Conservation (phyloP, 441 rosid species). For the Syzygium malaccense region DNA sequence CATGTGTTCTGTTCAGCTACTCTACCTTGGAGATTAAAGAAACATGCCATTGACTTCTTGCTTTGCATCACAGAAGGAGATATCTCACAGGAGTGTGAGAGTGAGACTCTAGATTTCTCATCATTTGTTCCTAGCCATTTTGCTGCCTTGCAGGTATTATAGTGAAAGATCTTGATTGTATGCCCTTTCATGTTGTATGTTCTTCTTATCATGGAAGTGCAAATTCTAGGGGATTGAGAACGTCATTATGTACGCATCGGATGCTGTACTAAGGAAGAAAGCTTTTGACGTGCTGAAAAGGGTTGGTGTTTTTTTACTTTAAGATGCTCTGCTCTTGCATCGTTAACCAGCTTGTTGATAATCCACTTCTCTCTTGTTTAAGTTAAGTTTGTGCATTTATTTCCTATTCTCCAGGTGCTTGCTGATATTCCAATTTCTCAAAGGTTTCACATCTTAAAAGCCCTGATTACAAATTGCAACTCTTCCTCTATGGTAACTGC, state of each 20-base stretch:
- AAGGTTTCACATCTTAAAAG: slow-evolving; percentile 50
- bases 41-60: slow-evolving; percentile 55
- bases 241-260: slow-evolving; percentile 55
- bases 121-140: slow-evolving; percentile 46
- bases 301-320: slow-evolving; percentile 25
- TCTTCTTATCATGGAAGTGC: slow-evolving; percentile 8
- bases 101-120: slow-evolving; percentile 39
- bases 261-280: slow-evolving; percentile 43
- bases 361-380: neutral
- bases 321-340: neutral
- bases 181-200: neutral
- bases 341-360: neutral
- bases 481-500: slow-evolving; percentile 81
- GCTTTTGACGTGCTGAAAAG: slow-evolving; percentile 69
- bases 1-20: slow-evolving; percentile 41
- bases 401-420: slow-evolving; percentile 35
- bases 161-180: slow-evolving; percentile 4
- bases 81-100: slow-evolving; percentile 19
- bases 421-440: slow-evolving; percentile 63
- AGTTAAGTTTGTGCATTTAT: neutral
- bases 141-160: slow-evolving; percentile 60
- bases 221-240: slow-evolving; percentile 50
- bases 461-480: slow-evolving; percentile 40
- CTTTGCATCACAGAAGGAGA: slow-evolving; percentile 44
- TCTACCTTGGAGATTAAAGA: slow-evolving; percentile 66